A percentile compares a stretch with the other conserved stretches of the same genome.
Conservation (phyloP, 495 filamentous ascomycete genomes). For the Penicillium turbatum region DNA sequence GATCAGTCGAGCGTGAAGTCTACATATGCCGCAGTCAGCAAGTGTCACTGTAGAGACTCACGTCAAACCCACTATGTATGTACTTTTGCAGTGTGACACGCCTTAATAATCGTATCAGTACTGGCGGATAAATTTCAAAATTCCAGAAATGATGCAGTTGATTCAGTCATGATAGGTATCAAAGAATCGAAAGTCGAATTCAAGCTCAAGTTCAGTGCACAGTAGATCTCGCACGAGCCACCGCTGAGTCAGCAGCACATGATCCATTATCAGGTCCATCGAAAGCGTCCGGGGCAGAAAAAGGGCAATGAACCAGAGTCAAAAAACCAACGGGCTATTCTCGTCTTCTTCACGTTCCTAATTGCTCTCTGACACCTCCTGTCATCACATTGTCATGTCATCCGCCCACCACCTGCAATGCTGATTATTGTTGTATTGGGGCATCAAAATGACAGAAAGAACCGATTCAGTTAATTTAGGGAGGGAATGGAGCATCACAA, state of each 20-base stretch:
- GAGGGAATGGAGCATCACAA: background rate
- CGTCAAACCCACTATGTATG: too few relatives aligned
- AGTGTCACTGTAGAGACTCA: too few relatives aligned
- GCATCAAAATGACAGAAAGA: background rate
- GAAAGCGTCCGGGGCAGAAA: conserved; percentile 29
- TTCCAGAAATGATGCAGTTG: too few relatives aligned
- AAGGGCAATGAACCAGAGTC: conserved; percentile 34
- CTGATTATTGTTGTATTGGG: conserved; percentile 1
- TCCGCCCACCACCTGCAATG: background rate
- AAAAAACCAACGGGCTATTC: conserved; percentile 22
- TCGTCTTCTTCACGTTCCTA: conserved; percentile 19
- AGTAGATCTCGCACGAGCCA: conserved; percentile 10
- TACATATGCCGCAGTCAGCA: too few relatives aligned
- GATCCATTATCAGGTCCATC: conserved; percentile 30
- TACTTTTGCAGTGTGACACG: too few relatives aligned
- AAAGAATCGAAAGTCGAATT: too few relatives aligned
- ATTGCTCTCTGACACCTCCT: conserved; percentile 30
- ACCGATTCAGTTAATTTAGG: background rate
- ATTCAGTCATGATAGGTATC: too few relatives aligned
- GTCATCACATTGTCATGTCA: conserved; percentile 13
- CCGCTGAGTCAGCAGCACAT: conserved; percentile 40
- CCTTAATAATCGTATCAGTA: too few relatives aligned
- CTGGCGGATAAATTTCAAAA: too few relatives aligned
- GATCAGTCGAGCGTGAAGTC: too few relatives aligned
- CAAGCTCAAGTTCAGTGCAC: too few relatives aligned